Conservation (phyloP, 768 basidiomycete species). For the Russula foetens region DNA sequence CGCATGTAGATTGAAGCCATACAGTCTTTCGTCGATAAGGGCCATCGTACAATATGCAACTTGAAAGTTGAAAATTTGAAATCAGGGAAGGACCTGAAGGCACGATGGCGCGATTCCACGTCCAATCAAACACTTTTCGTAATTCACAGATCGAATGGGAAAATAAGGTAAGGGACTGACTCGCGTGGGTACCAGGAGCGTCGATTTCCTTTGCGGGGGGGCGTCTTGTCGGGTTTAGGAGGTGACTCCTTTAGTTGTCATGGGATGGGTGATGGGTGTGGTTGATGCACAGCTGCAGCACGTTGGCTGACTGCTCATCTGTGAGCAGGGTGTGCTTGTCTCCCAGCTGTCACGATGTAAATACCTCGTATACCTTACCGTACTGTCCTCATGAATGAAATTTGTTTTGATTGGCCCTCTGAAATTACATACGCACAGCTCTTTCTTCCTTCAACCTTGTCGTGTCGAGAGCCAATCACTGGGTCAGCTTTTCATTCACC, state of each 20-base stretch:
- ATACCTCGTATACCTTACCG: neutral
- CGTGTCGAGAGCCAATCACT: neutral
- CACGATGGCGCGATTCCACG: neutral
- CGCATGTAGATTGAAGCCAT: slow-evolving; percentile 18
- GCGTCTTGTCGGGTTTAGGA: neutral
- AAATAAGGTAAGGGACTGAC: slow-evolving; percentile 13
- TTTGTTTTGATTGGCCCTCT: neutral
- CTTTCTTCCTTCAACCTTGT: neutral
- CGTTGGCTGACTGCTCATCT: slow-evolving; percentile 7
- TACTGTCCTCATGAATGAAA: neutral
- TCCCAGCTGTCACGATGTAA: slow-evolving; percentile 4
- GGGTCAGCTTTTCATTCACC: neutral
- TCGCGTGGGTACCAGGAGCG: slow-evolving; percentile 4
- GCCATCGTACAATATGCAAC: slow-evolving; percentile 15
- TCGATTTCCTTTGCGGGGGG: neutral
- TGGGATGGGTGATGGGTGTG: neutral
- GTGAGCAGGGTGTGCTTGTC: slow-evolving; percentile 3
- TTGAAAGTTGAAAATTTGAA: slow-evolving; percentile 16
- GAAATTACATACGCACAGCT: neutral
- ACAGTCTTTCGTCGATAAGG: slow-evolving; percentile 18
- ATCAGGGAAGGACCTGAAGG: slow-evolving; percentile 7
- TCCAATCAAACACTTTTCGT: neutral
- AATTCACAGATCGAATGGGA: slow-evolving; percentile 1
- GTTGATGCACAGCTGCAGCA: slow-evolving; percentile 3
- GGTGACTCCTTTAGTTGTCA: neutral